A percentile compares a stretch with the other conserved stretches of the same genome.
Evolutionary conservation across 176 grass and related monocot species (phyloP).

Genomic region (Leersia perrieri): DNA sequence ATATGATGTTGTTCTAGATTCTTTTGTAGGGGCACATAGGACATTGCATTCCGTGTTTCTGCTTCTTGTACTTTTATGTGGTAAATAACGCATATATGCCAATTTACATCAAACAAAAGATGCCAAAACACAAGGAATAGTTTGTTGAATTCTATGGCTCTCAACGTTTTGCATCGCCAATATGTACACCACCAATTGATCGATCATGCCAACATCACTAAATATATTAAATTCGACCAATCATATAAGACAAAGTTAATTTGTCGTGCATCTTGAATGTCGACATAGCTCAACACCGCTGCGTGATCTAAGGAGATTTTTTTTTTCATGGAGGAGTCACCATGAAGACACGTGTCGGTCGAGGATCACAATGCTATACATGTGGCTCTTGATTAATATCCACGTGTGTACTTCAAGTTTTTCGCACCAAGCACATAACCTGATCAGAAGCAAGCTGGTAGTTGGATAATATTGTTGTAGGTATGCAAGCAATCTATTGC

Average conservation of each 20-base stretch:
- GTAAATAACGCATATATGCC: background rate
- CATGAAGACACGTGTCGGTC: background rate
- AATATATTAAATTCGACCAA: slow-evolving; percentile 10
- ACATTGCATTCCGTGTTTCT: background rate
- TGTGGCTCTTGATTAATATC: background rate
- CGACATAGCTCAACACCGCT: background rate
- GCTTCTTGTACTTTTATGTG: background rate
- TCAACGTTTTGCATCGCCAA: background rate
- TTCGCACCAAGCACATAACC: background rate
- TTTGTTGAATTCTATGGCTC: background rate
- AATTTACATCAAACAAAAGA: background rate
- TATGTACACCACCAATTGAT: background rate
- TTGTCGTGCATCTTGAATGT: background rate
- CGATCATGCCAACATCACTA: background rate
- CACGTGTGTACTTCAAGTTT: background rate
- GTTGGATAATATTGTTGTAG: background rate
- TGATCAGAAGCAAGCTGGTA: background rate
- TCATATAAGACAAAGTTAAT: background rate
- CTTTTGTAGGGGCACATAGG: background rate
- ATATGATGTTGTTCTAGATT: background rate
- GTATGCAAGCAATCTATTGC: background rate
- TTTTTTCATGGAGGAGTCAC: background rate
- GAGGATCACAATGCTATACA: background rate
- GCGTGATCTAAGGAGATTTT: background rate
- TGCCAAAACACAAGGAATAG: background rate